Evolutionary conservation across 1,284 basidiomycete genomes (phyloP).

Genomic region (Psilocybe mexicana): DNA sequence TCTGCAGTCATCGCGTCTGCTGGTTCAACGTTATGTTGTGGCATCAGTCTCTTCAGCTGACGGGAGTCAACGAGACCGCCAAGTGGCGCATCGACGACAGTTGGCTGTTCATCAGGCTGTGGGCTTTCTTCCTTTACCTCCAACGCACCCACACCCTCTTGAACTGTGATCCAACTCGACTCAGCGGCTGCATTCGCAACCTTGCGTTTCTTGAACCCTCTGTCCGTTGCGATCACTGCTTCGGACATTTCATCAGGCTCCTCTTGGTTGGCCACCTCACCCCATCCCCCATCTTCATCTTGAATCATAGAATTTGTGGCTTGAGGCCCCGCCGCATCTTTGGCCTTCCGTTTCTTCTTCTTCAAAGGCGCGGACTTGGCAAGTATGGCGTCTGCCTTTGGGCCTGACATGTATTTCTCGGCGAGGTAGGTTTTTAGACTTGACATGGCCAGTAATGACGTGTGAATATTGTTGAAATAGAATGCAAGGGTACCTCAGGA

Average conservation of each 20-base stretch:
- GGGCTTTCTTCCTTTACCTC: slow-evolving; percentile 52
- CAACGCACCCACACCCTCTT: slow-evolving; percentile 54
- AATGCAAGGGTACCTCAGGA: neutral
- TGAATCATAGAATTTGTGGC: slow-evolving; percentile 42
- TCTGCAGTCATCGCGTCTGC: slow-evolving; percentile 49
- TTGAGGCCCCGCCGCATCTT: slow-evolving; percentile 35
- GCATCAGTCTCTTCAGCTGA: slow-evolving; percentile 59
- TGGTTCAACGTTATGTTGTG: slow-evolving; percentile 36
- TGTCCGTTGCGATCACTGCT: slow-evolving; percentile 65
- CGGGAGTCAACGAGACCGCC: slow-evolving; percentile 81
- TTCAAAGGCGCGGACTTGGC: slow-evolving; percentile 59
- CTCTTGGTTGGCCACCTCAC: slow-evolving; percentile 35
- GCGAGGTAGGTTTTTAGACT: slow-evolving; percentile 76
- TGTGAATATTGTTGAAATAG: neutral
- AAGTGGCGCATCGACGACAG: slow-evolving; percentile 55
- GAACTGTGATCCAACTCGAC: slow-evolving; percentile 33
- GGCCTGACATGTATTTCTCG: slow-evolving; percentile 93
- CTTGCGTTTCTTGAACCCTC: slow-evolving; percentile 77
- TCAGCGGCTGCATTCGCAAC: slow-evolving; percentile 41
- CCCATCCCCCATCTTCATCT: slow-evolving; percentile 74
- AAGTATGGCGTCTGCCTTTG: slow-evolving; percentile 95
- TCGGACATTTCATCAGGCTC: slow-evolving; percentile 59
- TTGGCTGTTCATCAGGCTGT: slow-evolving; percentile 70
- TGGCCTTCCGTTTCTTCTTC: slow-evolving; percentile 76
- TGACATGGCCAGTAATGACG: slow-evolving; percentile 31